Evolutionary conservation across 208 protist species (phyloP).

Genomic region (Leishmania amazonensis): DNA sequence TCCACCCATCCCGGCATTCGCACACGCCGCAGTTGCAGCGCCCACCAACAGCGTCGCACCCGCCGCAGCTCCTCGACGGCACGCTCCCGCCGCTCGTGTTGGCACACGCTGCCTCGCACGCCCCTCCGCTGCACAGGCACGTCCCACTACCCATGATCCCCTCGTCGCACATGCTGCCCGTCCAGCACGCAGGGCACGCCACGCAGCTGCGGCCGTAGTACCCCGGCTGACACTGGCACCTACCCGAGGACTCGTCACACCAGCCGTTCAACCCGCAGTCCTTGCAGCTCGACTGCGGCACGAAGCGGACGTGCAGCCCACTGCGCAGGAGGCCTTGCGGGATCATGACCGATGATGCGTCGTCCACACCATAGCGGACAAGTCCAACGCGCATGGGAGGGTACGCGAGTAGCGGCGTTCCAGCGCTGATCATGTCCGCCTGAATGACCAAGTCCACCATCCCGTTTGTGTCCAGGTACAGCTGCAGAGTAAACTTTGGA

Average conservation of each 20-base stretch:
- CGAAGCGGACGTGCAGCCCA: slow-evolving; percentile 16
- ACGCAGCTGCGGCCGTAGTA: slow-evolving; percentile 31
- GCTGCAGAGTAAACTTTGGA: not conserved
- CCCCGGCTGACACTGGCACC: slow-evolving; percentile 31
- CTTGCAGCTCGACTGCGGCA: slow-evolving; percentile 6
- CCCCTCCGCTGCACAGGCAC: slow-evolving; percentile 10
- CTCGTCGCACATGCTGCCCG: slow-evolving; percentile 35
- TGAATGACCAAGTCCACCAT: not conserved
- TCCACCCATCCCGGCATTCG: slow-evolving; percentile 28
- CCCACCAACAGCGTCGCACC: slow-evolving; percentile 16
- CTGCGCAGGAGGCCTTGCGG: slow-evolving; percentile 21
- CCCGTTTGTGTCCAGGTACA: slow-evolving; percentile 3
- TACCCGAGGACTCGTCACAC: slow-evolving; percentile 28
- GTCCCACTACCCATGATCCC: slow-evolving; percentile 2
- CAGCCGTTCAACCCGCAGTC: slow-evolving; percentile 31
- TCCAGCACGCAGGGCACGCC: slow-evolving; percentile 28
- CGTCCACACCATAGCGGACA: slow-evolving; percentile 34
- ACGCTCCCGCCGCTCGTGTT: not conserved
- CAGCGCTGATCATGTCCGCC: too few relatives aligned
- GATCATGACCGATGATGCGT: slow-evolving; percentile 31
- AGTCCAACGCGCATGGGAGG: slow-evolving; percentile 38
- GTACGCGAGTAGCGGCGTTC: slow-evolving; percentile 1
- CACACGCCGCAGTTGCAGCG: slow-evolving; percentile 34
- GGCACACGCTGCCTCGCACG: slow-evolving; percentile 8
- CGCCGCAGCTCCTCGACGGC: slow-evolving; percentile 1